phyloP scores from a whole-genome alignment of 768 basidiomycete species.

The Pholiota conissans region DNA sequence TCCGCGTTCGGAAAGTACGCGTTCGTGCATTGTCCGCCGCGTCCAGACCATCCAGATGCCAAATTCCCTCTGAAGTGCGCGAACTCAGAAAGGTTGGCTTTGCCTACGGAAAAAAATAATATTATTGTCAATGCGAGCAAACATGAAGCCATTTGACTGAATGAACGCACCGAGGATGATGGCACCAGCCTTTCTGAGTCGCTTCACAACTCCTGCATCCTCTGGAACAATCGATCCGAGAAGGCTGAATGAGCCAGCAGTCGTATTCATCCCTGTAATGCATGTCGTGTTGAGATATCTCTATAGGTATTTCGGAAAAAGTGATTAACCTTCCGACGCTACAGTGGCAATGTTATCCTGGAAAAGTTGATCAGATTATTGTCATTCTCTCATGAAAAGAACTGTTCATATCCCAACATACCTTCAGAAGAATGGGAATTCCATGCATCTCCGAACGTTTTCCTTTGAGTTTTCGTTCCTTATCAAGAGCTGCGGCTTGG shows the following conservation, averaged over 20 bases:
- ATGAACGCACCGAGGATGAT: constrained; percentile 39
- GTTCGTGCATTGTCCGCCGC: constrained; percentile 51
- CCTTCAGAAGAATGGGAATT: constrained; percentile 54
- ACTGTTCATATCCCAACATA: constrained; percentile 7
- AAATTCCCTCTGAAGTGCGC: constrained; percentile 47
- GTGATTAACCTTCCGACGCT: constrained; percentile 38
- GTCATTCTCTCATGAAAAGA: too few species aligned
- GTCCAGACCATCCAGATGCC: constrained; percentile 60
- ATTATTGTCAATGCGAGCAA: neutral
- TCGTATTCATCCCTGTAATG: constrained; percentile 42
- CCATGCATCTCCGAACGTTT: constrained; percentile 53
- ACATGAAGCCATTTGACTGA: too few species aligned
- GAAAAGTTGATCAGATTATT: neutral
- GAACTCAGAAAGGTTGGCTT: constrained; percentile 57
- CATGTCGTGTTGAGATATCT: neutral
- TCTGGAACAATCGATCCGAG: constrained; percentile 43
- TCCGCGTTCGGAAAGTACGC: constrained; percentile 53
- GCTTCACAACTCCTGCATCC: constrained; percentile 46
- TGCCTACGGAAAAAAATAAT: constrained; percentile 31
- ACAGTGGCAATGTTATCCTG: constrained; percentile 51
- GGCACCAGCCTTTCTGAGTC: constrained; percentile 41
- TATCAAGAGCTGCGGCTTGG: constrained; percentile 51
- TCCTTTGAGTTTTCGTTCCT: constrained; percentile 40
- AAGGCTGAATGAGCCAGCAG: constrained; percentile 44
- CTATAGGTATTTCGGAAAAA: neutral